Percentiles rank a stretch among this genome's conserved stretches.
These are phyloP conservation scores for Fusarium chlamydosporum DNA, from an alignment of 2,329 filamentous ascomycete species.

Conservation along the genomic window DNA sequence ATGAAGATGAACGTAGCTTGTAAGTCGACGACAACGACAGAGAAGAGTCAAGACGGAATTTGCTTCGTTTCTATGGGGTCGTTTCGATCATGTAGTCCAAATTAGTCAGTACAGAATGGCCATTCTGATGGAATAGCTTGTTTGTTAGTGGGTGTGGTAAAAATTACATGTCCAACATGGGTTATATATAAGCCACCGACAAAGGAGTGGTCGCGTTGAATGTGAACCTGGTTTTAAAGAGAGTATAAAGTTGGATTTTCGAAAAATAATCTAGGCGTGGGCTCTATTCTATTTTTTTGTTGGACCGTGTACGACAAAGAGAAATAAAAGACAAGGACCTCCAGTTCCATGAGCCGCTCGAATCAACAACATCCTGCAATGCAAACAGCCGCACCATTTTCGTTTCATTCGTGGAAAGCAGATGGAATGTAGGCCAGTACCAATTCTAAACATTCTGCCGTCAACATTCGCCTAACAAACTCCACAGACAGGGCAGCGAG, in stretches of 20 bases:
- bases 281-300: conserved; percentile 24
- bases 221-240: not conserved
- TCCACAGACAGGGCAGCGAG: conserved; percentile 43
- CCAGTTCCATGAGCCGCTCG: not conserved
- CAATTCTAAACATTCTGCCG: too few species aligned
- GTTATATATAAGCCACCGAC: not conserved
- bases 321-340: not conserved
- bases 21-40: conserved; percentile 1
- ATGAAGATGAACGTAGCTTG: not conserved
- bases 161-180: not conserved
- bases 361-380: not conserved
- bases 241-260: conserved; percentile 15
- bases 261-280: not conserved
- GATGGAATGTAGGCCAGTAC: not conserved
- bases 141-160: not conserved
- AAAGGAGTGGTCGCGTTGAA: not conserved
- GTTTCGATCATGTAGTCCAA: not conserved
- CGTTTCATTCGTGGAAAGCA: too few species aligned
- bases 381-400: not conserved
- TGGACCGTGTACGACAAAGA: not conserved
- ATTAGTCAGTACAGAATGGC: not conserved
- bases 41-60: not conserved
- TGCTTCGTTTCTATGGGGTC: accelerated
- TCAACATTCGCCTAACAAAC: conserved; percentile 16
- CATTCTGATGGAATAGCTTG: not conserved